Conservation (phyloP, 2,329 filamentous ascomycete genomes). For the Ophiostoma sp. region DNA sequence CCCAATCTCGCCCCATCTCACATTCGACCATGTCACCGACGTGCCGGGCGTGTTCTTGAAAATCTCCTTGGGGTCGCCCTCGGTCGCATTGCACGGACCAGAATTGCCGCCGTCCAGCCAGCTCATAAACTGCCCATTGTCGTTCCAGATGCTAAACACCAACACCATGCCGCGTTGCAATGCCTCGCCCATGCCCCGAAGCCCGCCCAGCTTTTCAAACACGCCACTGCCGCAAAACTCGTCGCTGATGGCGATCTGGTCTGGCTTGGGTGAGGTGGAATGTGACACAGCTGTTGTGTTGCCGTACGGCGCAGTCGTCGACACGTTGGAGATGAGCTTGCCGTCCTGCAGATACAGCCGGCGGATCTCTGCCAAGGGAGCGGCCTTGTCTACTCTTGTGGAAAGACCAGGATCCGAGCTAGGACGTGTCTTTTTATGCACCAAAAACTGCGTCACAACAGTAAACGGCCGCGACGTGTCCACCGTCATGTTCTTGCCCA, state of each 20-base stretch:
- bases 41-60: slow-evolving; percentile 43
- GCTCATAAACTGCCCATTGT: slow-evolving; percentile 43
- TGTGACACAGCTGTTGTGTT: background rate
- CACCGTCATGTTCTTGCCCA: slow-evolving; percentile 40
- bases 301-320: background rate
- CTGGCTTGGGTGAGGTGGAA: background rate
- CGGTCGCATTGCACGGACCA: slow-evolving; percentile 49
- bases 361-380: background rate
- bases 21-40: slow-evolving; percentile 50
- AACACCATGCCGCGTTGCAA: slow-evolving; percentile 43
- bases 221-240: slow-evolving; percentile 37
- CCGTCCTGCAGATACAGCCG: background rate
- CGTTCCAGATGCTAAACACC: slow-evolving; percentile 47
- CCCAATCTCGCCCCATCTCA: slow-evolving; percentile 57
- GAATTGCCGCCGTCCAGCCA: slow-evolving; percentile 45
- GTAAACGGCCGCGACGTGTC: slow-evolving; percentile 54
- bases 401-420: background rate
- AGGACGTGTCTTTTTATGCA: background rate
- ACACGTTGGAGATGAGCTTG: background rate
- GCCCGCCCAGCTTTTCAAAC: slow-evolving; percentile 46
- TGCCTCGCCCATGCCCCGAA: slow-evolving; percentile 47
- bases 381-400: background rate
- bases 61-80: slow-evolving; percentile 49
- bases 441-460: slow-evolving; percentile 58
- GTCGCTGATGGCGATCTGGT: slow-evolving; percentile 14